phyloP scores from a whole-genome alignment of 2,329 filamentous ascomycete genomes.

The Trichoderma afroharzianum region DNA sequence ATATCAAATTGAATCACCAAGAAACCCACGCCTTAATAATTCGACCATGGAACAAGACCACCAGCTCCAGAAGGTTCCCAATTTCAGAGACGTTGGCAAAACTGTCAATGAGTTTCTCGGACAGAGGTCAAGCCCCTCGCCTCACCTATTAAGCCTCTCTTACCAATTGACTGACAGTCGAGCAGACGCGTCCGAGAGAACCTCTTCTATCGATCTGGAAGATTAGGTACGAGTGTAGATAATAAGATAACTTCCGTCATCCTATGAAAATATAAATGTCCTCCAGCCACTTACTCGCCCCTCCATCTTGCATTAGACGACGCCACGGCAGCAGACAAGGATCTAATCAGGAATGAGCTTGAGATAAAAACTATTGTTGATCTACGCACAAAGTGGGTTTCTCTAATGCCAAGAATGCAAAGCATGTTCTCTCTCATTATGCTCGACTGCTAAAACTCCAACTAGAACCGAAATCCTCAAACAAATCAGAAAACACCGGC shows the following conservation, averaged over 20 bases:
- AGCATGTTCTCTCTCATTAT: background rate
- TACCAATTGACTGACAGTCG: slow-evolving; percentile 11
- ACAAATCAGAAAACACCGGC: slow-evolving; percentile 58
- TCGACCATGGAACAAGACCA: slow-evolving; percentile 7
- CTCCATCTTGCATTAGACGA: slow-evolving; percentile 51
- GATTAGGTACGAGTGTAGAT: slow-evolving; percentile 44
- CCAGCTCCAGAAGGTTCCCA: slow-evolving; percentile 48
- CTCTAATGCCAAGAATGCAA: background rate
- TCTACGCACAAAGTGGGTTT: slow-evolving; percentile 66
- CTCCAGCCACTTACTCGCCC: background rate
- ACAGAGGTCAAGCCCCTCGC: slow-evolving; percentile 43
- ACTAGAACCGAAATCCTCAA: slow-evolving; percentile 68
- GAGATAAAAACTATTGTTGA: slow-evolving; percentile 73
- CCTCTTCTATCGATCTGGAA: slow-evolving; percentile 64
- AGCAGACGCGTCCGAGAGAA: slow-evolving; percentile 54
- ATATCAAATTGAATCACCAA: background rate
- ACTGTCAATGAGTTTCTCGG: slow-evolving; percentile 60
- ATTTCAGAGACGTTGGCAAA: slow-evolving; percentile 73
- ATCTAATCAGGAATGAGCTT: slow-evolving; percentile 55
- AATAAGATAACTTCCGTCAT: background rate
- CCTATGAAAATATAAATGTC: slow-evolving; percentile 15
- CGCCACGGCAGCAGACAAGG: slow-evolving; percentile 63
- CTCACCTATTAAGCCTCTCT: background rate
- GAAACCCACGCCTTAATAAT: background rate
- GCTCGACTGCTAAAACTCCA: background rate